Evolutionary conservation across 306 rosid genomes (phyloP).

Genomic region (Cicer pinnatifidum): DNA sequence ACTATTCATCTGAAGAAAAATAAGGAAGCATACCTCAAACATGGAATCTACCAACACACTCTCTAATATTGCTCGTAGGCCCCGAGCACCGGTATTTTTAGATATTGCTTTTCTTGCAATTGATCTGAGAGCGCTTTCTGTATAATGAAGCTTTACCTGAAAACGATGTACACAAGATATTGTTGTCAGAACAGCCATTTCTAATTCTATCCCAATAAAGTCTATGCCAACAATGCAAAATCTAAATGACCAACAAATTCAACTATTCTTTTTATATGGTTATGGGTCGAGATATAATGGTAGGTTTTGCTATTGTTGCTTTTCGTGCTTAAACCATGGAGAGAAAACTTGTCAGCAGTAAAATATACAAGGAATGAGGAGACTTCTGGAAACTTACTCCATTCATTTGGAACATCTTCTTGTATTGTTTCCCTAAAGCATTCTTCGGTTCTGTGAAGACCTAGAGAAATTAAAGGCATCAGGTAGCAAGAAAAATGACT

Average conservation of each 20-base stretch:
- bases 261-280: background rate
- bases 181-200: slow-evolving; percentile 38
- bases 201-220: slow-evolving; percentile 23
- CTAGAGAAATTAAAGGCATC: slow-evolving; percentile 48
- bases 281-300: background rate
- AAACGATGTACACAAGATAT: slow-evolving; percentile 33
- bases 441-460: slow-evolving; percentile 94
- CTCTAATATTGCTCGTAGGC: slow-evolving; percentile 81
- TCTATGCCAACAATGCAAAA: slow-evolving; percentile 10
- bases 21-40: slow-evolving; percentile 75
- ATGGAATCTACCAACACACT: slow-evolving; percentile 87
- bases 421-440: slow-evolving; percentile 97
- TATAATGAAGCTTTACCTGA: slow-evolving; percentile 87
- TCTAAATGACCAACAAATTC: slow-evolving; percentile 35
- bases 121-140: slow-evolving; percentile 66
- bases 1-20: slow-evolving; percentile 34
- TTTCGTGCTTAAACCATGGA: background rate
- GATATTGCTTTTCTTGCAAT: slow-evolving; percentile 85
- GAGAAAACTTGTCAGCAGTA: slow-evolving; percentile 14
- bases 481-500: slow-evolving; percentile 29
- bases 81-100: slow-evolving; percentile 91
- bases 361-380: slow-evolving; percentile 2
- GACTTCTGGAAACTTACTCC: slow-evolving; percentile 59
- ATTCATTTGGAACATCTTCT: slow-evolving; percentile 90
- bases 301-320: slow-evolving; percentile 6